Conservation (phyloP, 140 eudicot species). For the Oenanthe javanica region DNA sequence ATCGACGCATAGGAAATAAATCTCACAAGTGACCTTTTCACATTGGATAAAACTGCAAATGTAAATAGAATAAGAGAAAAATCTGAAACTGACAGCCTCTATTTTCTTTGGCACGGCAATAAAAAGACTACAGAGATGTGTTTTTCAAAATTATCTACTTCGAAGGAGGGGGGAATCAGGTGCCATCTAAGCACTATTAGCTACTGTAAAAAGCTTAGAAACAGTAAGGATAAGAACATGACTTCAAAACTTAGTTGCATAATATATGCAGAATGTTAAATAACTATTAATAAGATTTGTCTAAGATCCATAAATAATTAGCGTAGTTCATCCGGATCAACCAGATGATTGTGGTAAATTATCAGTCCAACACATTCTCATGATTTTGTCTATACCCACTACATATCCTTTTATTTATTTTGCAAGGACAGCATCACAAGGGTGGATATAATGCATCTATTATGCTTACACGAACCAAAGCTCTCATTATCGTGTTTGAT, state of each 20-base stretch:
- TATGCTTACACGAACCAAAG: neutral
- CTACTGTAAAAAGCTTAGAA: neutral
- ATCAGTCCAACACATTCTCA: neutral
- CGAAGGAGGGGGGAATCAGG: neutral
- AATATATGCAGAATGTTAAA: neutral
- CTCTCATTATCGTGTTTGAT: neutral
- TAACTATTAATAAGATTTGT: neutral
- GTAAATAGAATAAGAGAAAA: neutral
- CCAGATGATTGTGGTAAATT: neutral
- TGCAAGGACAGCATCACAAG: neutral
- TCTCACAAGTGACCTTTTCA: neutral
- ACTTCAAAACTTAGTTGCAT: neutral
- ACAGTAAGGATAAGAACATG: neutral
- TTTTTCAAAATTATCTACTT: neutral
- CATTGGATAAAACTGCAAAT: neutral
- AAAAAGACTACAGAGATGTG: neutral
- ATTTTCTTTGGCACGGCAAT: neutral
- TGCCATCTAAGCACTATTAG: neutral
- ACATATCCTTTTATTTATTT: neutral
- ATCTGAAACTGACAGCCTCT: neutral
- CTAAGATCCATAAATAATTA: neutral
- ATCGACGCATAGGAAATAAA: neutral
- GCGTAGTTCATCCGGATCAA: neutral
- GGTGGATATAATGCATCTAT: neutral
- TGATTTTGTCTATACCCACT: neutral